These are phyloP conservation scores for Entophlyctis helioformis DNA, from an alignment of 192 early-diverging fungal genomes.

Conservation along the genomic window DNA sequence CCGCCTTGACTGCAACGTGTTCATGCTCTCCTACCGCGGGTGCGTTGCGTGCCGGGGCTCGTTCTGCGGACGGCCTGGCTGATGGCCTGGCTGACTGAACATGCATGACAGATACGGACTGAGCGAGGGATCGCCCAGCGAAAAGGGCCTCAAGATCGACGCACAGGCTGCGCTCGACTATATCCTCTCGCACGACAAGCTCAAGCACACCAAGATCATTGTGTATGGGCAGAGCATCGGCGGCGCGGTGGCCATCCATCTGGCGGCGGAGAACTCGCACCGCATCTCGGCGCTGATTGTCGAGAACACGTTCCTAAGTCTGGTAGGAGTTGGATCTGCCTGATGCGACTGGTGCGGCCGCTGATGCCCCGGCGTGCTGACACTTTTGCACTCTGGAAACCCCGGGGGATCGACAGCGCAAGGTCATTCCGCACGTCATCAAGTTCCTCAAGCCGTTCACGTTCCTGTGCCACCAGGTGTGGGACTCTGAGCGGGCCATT, in stretches of 20 bases:
- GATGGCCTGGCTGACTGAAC: neutral
- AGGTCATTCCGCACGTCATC: slow-evolving; percentile 75
- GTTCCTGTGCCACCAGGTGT: slow-evolving; percentile 80
- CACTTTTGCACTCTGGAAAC: neutral
- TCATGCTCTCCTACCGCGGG: slow-evolving; percentile 97
- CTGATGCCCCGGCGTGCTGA: neutral
- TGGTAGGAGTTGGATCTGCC: slow-evolving; percentile 34
- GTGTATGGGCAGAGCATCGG: slow-evolving; percentile 94
- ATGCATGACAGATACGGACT: slow-evolving; percentile 56
- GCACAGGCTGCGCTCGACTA: slow-evolving; percentile 79
- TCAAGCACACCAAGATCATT: slow-evolving; percentile 66
- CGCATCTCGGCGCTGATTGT: slow-evolving; percentile 71
- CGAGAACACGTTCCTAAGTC: slow-evolving; percentile 87
- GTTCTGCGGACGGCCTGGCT: neutral
- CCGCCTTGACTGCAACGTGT: slow-evolving; percentile 66
- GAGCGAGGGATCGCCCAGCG: slow-evolving; percentile 74
- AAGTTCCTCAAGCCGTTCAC: slow-evolving; percentile 60
- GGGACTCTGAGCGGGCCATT: slow-evolving; percentile 70
- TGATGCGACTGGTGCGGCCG: neutral
- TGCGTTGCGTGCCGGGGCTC: slow-evolving; percentile 13
- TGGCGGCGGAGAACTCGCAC: slow-evolving; percentile 66
- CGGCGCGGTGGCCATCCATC: slow-evolving; percentile 86
- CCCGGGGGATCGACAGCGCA: slow-evolving; percentile 61
- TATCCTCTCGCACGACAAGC: slow-evolving; percentile 59
- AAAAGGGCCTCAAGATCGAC: slow-evolving; percentile 81